These are phyloP conservation scores for Clarireedia homoeocarpa DNA, from an alignment of 2,329 filamentous ascomycete genomes.

Conservation along the genomic window DNA sequence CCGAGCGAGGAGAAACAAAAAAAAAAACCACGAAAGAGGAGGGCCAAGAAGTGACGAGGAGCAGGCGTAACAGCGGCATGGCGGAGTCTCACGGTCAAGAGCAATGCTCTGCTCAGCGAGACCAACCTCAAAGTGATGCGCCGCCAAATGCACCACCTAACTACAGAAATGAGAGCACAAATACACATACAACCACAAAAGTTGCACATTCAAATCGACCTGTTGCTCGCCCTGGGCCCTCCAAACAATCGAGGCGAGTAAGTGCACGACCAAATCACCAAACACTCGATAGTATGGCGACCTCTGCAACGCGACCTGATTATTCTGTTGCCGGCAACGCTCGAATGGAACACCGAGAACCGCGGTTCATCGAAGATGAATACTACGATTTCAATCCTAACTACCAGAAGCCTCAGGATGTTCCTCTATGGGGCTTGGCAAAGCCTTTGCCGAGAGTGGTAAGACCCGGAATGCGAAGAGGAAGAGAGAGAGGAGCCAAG, in stretches of 20 bases:
- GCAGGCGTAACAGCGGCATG: neutral
- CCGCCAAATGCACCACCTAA: neutral
- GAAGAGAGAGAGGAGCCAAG: neutral
- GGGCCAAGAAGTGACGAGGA: neutral
- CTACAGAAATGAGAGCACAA: neutral
- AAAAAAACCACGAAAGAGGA: neutral
- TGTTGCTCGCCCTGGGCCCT: neutral
- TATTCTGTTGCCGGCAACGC: conserved; percentile 3
- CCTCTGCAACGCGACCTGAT: neutral
- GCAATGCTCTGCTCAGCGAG: neutral
- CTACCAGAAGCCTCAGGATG: conserved; percentile 11
- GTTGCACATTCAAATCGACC: neutral
- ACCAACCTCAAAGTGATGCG: neutral
- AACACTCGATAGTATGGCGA: neutral
- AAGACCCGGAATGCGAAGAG: conserved; percentile 12
- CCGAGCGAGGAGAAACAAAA: no score
- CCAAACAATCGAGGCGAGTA: neutral
- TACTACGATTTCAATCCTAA: conserved; percentile 15
- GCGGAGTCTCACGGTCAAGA: neutral
- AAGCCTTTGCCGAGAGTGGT: conserved; percentile 16
- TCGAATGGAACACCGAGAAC: neutral
- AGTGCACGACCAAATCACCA: neutral
- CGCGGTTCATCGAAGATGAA: conserved; percentile 11
- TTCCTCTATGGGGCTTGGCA: conserved; percentile 16
- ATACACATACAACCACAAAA: neutral